These are phyloP conservation scores for Echium plantagineum DNA, from an alignment of 257 asterid species.

Conservation along the genomic window DNA sequence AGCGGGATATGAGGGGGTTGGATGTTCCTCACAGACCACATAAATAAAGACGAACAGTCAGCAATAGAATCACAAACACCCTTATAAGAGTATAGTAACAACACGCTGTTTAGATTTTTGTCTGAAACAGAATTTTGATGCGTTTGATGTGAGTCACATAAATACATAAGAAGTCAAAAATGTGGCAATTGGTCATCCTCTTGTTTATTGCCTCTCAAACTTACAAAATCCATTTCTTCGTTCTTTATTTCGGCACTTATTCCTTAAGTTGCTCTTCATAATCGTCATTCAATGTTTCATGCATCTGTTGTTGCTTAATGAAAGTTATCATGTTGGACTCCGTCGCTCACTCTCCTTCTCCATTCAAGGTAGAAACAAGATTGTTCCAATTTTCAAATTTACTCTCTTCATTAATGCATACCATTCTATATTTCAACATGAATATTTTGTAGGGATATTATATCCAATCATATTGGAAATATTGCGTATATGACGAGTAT, in stretches of 20 bases:
- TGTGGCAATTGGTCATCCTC: constrained; percentile 14
- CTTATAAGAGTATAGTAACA: background rate
- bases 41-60: no score
- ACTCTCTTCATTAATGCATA: background rate
- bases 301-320: background rate
- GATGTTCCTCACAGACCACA: background rate
- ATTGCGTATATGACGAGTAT: background rate
- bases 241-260: no score
- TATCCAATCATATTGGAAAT: no score
- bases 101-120: background rate
- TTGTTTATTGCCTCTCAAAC: background rate
- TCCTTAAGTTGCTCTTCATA: background rate
- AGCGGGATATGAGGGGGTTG: no score
- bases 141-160: background rate
- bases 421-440: background rate
- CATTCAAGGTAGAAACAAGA: background rate
- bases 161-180: background rate
- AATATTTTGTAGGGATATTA: no score
- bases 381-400: background rate
- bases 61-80: no score
- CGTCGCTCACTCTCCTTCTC: constrained; percentile 1
- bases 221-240: background rate
- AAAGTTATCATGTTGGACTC: constrained; percentile 1
- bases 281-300: background rate
- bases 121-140: background rate